These are phyloP conservation scores for Eucalyptus melliodora DNA, from an alignment of 345 rosid species.

Conservation along the genomic window DNA sequence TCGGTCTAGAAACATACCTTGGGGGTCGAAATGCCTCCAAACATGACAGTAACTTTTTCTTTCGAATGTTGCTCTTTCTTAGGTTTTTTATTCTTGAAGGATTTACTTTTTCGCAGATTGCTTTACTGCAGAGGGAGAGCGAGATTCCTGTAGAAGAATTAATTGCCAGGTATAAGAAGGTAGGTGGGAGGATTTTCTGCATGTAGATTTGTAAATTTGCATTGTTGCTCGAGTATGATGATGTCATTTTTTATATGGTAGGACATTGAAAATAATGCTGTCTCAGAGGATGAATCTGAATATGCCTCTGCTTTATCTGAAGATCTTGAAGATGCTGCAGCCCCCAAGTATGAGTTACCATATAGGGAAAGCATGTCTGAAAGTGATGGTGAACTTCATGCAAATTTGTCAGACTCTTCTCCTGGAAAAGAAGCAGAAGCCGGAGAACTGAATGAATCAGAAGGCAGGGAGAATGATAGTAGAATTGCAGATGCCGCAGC, in stretches of 20 bases:
- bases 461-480: conserved; percentile 36
- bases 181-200: conserved; percentile 29
- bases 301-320: conserved; percentile 55
- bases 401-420: conserved; percentile 7
- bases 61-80: background rate
- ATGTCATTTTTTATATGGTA: conserved; percentile 13
- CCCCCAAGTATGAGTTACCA: conserved; percentile 9
- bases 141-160: conserved; percentile 81
- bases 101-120: conserved; percentile 36
- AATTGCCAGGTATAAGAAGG: conserved; percentile 96
- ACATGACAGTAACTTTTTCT: background rate
- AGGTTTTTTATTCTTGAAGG: background rate
- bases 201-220: background rate
- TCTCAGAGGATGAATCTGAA: conserved; percentile 65
- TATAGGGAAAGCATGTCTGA: conserved; percentile 23
- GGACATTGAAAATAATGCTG: conserved; percentile 45
- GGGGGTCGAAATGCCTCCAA: background rate
- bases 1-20: background rate
- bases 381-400: conserved; percentile 24
- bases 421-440: conserved; percentile 20
- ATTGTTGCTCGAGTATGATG: conserved; percentile 1
- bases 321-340: conserved; percentile 23
- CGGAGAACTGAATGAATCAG: conserved; percentile 16
- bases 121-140: conserved; percentile 79
- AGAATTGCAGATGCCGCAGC: conserved; percentile 98